Evolutionary conservation across 2,329 filamentous ascomycete species (phyloP).

Genomic region (Cytospora mali): DNA sequence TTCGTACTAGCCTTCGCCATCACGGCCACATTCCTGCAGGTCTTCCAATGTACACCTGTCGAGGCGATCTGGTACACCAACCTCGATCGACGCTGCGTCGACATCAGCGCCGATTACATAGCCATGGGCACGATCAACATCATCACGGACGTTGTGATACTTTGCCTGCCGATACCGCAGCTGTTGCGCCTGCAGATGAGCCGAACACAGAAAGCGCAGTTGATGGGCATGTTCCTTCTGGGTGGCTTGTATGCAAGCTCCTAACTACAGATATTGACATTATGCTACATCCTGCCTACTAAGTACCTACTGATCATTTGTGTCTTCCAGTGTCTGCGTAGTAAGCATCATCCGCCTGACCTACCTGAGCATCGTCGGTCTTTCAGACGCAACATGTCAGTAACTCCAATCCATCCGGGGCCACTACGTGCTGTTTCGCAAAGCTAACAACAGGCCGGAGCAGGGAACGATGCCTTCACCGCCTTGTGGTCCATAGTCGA

Average conservation of each 20-base stretch:
- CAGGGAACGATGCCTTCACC: neutral
- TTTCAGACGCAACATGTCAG: too few species aligned
- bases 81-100: too few species aligned
- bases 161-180: slow-evolving; percentile 10
- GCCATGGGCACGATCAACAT: slow-evolving; percentile 13
- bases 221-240: slow-evolving; percentile 15
- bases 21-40: slow-evolving; percentile 32
- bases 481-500: slow-evolving; percentile 16
- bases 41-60: slow-evolving; percentile 43
- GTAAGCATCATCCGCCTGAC: slow-evolving; percentile 1
- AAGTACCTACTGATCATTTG: too few species aligned
- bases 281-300: too few species aligned
- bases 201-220: neutral
- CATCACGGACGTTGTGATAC: slow-evolving; percentile 7
- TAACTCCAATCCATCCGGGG: too few species aligned
- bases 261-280: too few species aligned
- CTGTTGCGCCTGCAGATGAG: slow-evolving; percentile 11
- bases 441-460: too few species aligned
- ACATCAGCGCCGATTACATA: too few species aligned
- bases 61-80: slow-evolving; percentile 34
- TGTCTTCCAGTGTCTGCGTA: slow-evolving; percentile 4
- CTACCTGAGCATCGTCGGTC: slow-evolving; percentile 2
- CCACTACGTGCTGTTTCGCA: too few species aligned
- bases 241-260: slow-evolving; percentile 8
- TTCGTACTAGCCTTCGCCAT: too few species aligned